These are phyloP conservation scores for Pseudozyma flocculosa DNA, from an alignment of 1,284 basidiomycete genomes.

Conservation along the genomic window DNA sequence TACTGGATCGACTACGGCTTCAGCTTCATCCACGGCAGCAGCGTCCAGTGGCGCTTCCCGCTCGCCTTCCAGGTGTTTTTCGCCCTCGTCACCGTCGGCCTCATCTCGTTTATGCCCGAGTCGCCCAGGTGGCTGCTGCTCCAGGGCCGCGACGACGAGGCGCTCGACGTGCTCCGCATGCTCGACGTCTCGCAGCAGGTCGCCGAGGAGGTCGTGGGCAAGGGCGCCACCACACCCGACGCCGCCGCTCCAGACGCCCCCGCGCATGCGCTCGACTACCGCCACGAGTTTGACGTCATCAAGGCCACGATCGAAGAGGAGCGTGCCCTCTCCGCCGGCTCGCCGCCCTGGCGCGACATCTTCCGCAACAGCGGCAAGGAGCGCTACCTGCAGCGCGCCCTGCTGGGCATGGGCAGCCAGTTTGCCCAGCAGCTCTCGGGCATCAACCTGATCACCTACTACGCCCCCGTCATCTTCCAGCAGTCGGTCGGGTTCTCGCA, in stretches of 20 bases:
- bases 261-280: too few relatives aligned
- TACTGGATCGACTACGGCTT: conserved; percentile 61
- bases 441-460: conserved; percentile 71
- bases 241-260: too few relatives aligned
- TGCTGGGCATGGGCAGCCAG: conserved; percentile 66
- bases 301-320: too few relatives aligned
- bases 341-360: conserved; percentile 54
- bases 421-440: conserved; percentile 72
- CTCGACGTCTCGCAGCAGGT: conserved; percentile 66
- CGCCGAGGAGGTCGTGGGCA: conserved; percentile 50
- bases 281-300: too few relatives aligned
- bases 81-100: conserved; percentile 66
- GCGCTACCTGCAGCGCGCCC: conserved; percentile 68
- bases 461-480: conserved; percentile 47
- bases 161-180: conserved; percentile 67
- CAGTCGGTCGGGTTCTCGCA: conserved; percentile 61
- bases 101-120: conserved; percentile 69
- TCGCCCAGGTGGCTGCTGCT: conserved; percentile 73
- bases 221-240: conserved; percentile 60
- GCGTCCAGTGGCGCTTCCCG: conserved; percentile 71
- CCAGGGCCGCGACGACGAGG: conserved; percentile 64
- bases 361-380: conserved; percentile 64
- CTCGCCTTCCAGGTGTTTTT: conserved; percentile 69
- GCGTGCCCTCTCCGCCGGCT: too few relatives aligned
- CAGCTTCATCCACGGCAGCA: conserved; percentile 60